These are phyloP conservation scores for Fusarium torulosum DNA, from an alignment of 2,329 filamentous ascomycete species.

Conservation along the genomic window DNA sequence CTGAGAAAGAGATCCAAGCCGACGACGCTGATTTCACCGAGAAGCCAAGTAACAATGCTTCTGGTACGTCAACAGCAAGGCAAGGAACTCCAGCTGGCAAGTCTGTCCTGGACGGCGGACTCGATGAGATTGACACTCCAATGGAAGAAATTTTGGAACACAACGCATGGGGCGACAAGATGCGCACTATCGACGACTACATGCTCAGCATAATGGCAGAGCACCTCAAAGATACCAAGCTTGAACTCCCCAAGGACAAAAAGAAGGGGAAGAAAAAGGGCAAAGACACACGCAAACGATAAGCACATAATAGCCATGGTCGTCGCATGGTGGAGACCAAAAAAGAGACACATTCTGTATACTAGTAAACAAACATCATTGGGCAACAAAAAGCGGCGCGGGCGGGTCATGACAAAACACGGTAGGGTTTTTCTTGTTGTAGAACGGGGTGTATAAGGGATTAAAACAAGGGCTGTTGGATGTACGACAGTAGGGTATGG, in stretches of 20 bases:
- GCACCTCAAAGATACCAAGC: slow-evolving; percentile 68
- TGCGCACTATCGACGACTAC: slow-evolving; percentile 78
- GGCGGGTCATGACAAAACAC: slow-evolving; percentile 22
- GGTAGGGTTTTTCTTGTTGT: slow-evolving; percentile 5
- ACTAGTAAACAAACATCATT: slow-evolving; percentile 22
- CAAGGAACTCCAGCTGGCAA: slow-evolving; percentile 64
- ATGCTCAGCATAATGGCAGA: slow-evolving; percentile 78
- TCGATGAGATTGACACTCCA: slow-evolving; percentile 52
- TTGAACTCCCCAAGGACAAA: slow-evolving; percentile 74
- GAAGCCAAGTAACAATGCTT: slow-evolving; percentile 61
- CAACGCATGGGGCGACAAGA: slow-evolving; percentile 70
- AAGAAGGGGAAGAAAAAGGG: slow-evolving; percentile 72
- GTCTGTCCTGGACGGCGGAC: slow-evolving; percentile 51
- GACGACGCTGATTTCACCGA: slow-evolving; percentile 89
- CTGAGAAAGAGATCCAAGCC: slow-evolving; percentile 88
- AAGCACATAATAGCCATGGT: slow-evolving; percentile 30
- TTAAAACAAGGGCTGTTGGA: slow-evolving; percentile 14
- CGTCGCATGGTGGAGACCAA: not conserved
- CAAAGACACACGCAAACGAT: slow-evolving; percentile 67
- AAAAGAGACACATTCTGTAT: slow-evolving; percentile 20
- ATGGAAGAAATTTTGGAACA: slow-evolving; percentile 60
- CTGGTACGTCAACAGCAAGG: slow-evolving; percentile 63
- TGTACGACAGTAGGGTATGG: slow-evolving; percentile 13
- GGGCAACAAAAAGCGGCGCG: slow-evolving; percentile 25
- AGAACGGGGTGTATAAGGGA: slow-evolving; percentile 28